These are phyloP conservation scores for Suillus variegatus DNA, from an alignment of 768 basidiomycete species.

Conservation along the genomic window DNA sequence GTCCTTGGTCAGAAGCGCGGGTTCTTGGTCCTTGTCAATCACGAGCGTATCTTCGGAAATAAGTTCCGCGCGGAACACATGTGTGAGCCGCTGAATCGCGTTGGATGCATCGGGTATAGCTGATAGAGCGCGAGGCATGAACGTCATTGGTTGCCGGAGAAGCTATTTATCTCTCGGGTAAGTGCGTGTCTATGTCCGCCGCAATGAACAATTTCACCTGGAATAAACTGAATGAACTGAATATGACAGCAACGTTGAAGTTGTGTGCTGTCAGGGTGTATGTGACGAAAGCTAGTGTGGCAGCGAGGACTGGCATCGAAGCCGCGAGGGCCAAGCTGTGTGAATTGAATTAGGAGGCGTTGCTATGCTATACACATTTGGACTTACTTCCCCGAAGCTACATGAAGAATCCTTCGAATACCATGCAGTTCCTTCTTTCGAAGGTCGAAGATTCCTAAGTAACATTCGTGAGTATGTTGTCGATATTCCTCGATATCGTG, in stretches of 20 bases:
- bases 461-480: background rate
- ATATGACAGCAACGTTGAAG: conserved; percentile 69
- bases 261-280: conserved; percentile 55
- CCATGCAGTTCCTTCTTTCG: background rate
- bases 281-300: conserved; percentile 66
- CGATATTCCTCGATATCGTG: conserved; percentile 10
- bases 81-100: conserved; percentile 52
- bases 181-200: background rate
- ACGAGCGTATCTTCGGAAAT: conserved; percentile 41
- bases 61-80: conserved; percentile 51
- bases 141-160: conserved; percentile 70
- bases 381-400: background rate
- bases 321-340: conserved; percentile 42
- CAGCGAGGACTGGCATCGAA: conserved; percentile 63
- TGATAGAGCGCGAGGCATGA: conserved; percentile 61
- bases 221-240: conserved; percentile 66
- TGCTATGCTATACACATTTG: background rate
- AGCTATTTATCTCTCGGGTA: conserved; percentile 36
- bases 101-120: conserved; percentile 65
- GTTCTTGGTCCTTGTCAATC: conserved; percentile 46
- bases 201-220: conserved; percentile 34
- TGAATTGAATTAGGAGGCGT: background rate
- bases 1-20: conserved; percentile 51
- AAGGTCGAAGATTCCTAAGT: conserved; percentile 34
- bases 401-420: background rate